These are phyloP conservation scores for Salix brachista DNA, from an alignment of 345 rosid species.

Conservation along the genomic window DNA sequence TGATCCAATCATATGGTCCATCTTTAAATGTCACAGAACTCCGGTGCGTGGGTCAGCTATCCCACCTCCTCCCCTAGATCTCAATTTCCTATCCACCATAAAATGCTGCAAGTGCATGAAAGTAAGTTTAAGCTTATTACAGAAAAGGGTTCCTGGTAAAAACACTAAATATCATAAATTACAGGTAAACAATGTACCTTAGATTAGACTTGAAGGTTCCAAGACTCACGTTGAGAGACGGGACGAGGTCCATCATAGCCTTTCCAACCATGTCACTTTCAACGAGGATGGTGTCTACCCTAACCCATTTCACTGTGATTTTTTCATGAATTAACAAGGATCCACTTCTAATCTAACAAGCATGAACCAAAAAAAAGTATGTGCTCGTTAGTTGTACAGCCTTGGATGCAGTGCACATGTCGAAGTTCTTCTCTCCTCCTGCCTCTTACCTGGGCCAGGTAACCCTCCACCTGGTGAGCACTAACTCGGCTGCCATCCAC, in stretches of 20 bases:
- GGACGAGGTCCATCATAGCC: conserved; percentile 63
- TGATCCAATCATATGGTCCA: conserved; percentile 11
- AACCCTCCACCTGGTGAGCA: conserved; percentile 50
- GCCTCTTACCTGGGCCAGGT: conserved; percentile 57
- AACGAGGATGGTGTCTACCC: conserved; percentile 64
- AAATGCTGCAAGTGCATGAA: not conserved
- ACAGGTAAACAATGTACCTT: conserved; percentile 33
- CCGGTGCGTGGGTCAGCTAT: conserved; percentile 50
- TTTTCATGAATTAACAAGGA: not conserved
- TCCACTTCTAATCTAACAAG: not conserved
- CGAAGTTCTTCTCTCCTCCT: conserved; percentile 53
- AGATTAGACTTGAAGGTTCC: conserved; percentile 60
- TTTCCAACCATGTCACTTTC: conserved; percentile 72
- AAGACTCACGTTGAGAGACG: conserved; percentile 71
- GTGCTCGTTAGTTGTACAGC: conserved; percentile 18
- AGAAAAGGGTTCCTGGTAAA: not conserved
- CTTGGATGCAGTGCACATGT: conserved; percentile 49
- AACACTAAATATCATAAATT: not conserved
- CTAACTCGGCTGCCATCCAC: conserved; percentile 38
- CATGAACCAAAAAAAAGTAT: not conserved
- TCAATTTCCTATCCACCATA: conserved; percentile 41
- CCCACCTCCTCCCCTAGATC: conserved; percentile 42
- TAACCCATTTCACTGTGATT: conserved; percentile 36
- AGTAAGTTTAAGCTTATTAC: not conserved
- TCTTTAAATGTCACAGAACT: conserved; percentile 35